A percentile compares a stretch with the other conserved stretches of the same genome.
phyloP scores from a whole-genome alignment of 2,329 filamentous ascomycete species.

The Onygenales sp. region DNA sequence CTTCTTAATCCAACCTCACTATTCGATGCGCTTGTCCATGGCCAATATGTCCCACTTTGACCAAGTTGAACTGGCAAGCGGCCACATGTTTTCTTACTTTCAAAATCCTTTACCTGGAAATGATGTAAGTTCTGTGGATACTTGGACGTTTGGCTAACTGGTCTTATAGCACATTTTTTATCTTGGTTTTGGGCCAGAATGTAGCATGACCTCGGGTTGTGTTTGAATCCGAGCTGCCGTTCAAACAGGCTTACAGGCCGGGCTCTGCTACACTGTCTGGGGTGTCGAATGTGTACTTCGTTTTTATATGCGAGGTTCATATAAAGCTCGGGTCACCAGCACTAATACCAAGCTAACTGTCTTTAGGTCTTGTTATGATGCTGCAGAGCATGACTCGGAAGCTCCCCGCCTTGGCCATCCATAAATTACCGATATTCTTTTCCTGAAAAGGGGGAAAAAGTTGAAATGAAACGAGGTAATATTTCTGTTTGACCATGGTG shows the following conservation, averaged over 20 bases:
- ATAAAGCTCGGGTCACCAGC: neutral
- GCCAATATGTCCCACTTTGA: neutral
- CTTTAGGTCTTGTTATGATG: neutral
- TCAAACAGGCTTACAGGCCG: too few relatives aligned
- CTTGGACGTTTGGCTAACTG: too few relatives aligned
- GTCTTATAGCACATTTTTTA: too few relatives aligned
- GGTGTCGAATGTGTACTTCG: neutral
- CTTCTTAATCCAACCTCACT: neutral
- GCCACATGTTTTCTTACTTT: too few relatives aligned
- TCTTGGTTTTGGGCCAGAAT: too few relatives aligned
- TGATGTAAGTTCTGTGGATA: too few relatives aligned
- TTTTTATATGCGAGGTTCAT: neutral
- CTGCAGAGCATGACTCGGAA: neutral
- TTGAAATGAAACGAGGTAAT: neutral
- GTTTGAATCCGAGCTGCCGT: too few relatives aligned
- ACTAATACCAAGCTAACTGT: neutral
- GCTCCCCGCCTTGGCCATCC: neutral
- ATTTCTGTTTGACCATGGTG: neutral
- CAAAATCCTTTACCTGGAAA: too few relatives aligned
- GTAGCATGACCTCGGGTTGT: too few relatives aligned
- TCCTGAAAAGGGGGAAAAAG: neutral
- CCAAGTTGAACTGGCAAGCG: neutral
- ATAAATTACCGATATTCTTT: neutral
- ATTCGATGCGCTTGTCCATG: neutral
- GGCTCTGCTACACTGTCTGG: neutral